Evolutionary conservation across 129 eudicot species (phyloP).

Genomic region (Lactuca saligna): DNA sequence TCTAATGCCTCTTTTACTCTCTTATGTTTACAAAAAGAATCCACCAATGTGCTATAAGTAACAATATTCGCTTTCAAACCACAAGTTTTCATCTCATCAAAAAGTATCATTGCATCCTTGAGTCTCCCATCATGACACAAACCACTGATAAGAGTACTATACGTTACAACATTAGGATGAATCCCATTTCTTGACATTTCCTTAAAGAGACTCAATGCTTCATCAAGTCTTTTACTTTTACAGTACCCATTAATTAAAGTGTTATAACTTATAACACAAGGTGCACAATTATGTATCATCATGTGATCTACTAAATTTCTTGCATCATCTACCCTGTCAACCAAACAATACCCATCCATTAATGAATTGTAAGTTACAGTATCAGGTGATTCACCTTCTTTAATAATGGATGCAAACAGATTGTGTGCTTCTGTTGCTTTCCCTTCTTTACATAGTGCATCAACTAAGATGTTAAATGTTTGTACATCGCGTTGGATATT

Average conservation of each 20-base stretch:
- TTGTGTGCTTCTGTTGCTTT: constrained; percentile 3
- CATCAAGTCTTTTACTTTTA: constrained; percentile 9
- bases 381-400: constrained; percentile 4
- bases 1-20: constrained; percentile 12
- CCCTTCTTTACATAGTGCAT: constrained; percentile 16
- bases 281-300: background rate
- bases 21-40: constrained; percentile 11
- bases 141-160: constrained; percentile 10
- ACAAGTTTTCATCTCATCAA: constrained; percentile 13
- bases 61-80: constrained; percentile 3
- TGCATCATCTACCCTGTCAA: constrained; percentile 5
- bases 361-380: constrained; percentile 1
- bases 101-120: background rate
- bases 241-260: constrained; percentile 15
- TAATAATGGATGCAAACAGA: constrained; percentile 8
- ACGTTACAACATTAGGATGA: constrained; percentile 11
- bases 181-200: constrained; percentile 4
- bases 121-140: constrained; percentile 15
- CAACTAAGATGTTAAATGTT: constrained; percentile 11
- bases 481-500: background rate
- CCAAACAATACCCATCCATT: constrained; percentile 28
- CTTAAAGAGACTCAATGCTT: constrained; percentile 4
- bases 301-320: constrained; percentile 5
- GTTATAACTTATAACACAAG: constrained; percentile 8
- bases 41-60: constrained; percentile 1